These are phyloP conservation scores for Sarcodon sp. DNA, from an alignment of 768 basidiomycete species.

Conservation along the genomic window DNA sequence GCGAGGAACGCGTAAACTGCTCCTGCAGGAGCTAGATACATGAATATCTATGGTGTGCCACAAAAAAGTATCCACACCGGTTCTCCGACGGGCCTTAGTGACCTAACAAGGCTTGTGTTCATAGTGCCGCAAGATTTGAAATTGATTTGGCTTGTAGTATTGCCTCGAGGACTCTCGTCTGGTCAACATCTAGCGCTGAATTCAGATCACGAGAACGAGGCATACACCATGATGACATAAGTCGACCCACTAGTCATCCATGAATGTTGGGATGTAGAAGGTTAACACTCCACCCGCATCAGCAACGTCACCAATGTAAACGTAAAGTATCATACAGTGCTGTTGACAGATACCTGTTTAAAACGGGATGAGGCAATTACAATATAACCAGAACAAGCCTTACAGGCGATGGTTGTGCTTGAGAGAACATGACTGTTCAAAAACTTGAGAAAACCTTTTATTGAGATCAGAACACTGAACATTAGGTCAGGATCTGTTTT, in stretches of 20 bases:
- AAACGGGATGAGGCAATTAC: not conserved
- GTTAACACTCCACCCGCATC: conserved; percentile 79
- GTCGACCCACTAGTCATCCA: conserved; percentile 29
- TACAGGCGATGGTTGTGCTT: conserved; percentile 77
- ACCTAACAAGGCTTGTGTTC: too few species aligned
- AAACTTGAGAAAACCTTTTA: conserved; percentile 71
- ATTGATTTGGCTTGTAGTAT: too few species aligned
- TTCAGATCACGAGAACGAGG: too few species aligned
- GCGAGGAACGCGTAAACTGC: too few species aligned
- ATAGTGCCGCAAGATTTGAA: too few species aligned
- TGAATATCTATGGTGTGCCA: too few species aligned
- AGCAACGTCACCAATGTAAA: conserved; percentile 73
- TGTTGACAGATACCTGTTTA: conserved; percentile 62
- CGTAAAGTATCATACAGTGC: conserved; percentile 80
- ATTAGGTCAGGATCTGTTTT: conserved; percentile 40
- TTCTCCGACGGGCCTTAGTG: too few species aligned
- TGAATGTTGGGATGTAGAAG: conserved; percentile 75
- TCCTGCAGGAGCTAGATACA: too few species aligned
- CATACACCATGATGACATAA: too few species aligned
- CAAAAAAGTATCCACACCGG: too few species aligned
- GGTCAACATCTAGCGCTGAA: too few species aligned
- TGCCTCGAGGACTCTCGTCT: too few species aligned
- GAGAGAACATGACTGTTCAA: conserved; percentile 71
- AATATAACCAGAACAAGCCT: conserved; percentile 14
- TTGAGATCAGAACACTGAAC: conserved; percentile 56